Conservation (phyloP, 345 rosid genomes). For the Excoecaria cochinchinensis region DNA sequence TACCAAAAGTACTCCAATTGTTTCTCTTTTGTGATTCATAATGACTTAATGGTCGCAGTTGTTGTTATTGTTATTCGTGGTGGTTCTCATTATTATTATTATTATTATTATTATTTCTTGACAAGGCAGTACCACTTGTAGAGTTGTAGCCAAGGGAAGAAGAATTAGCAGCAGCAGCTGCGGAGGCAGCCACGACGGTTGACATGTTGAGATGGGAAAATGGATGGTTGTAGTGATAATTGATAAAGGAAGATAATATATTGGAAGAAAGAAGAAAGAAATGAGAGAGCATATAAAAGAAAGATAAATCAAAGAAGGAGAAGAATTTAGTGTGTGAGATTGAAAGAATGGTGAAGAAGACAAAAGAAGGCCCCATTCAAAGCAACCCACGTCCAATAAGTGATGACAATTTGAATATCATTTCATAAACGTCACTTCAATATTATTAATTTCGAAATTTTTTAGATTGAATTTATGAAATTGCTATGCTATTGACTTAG, state of each 20-base stretch:
- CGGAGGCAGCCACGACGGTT: not conserved
- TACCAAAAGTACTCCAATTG: conserved; percentile 95
- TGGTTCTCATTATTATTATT: too few species aligned
- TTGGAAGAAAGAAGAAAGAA: not conserved
- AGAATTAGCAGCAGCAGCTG: not conserved
- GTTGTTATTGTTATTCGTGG: conserved; percentile 27
- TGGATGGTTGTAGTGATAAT: too few species aligned
- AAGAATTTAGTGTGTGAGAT: too few species aligned
- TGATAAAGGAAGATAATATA: not conserved
- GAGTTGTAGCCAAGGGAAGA: not conserved
- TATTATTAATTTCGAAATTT: not conserved
- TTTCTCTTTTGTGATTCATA: conserved; percentile 92
- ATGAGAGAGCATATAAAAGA: not conserved
- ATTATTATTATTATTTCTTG: conserved; percentile 13
- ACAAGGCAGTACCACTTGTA: conserved; percentile 7
- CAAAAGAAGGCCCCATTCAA: conserved; percentile 23
- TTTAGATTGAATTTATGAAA: too few species aligned
- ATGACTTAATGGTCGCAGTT: conserved; percentile 58
- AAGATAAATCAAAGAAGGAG: not conserved
- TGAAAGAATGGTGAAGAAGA: conserved; percentile 15
- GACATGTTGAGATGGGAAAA: not conserved
- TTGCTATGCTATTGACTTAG: too few species aligned
- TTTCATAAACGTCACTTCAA: conserved; percentile 12
- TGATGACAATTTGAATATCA: conserved; percentile 20
- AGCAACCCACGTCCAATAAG: conserved; percentile 14